Base-by-base conservation (phyloP, 164 flowering plant species). In the Vitis cinerea region DNA sequence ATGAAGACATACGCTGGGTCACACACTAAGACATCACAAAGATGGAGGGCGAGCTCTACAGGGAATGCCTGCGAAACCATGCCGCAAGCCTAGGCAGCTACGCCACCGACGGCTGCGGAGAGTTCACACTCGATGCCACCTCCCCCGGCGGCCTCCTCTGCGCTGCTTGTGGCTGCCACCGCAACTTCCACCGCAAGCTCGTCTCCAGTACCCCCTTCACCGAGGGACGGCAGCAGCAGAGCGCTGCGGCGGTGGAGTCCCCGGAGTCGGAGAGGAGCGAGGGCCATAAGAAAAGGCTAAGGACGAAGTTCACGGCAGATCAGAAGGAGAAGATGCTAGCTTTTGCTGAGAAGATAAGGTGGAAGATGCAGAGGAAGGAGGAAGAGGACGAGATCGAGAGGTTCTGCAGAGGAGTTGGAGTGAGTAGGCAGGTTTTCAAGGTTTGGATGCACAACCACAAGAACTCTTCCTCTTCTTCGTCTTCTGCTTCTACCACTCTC, bases 141-240 rank as follows among this genome's bases (percentile, higher is more conserved):
- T 57, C 72, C 4, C 74, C 70, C 0, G 59, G 62, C 0, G 2
- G 12, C 47, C 75, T 78, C 16, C 67, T 71, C 17, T 81, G 84
- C 64, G 84, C 72, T 0, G 84, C 84, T 0, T 81, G 84, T 55
- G 78, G 78, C n/a, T 81, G 84, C 72, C 84, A 81, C 82, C 82
- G 82, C 15, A 81, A 81, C 78, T 81, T 81, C 72, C 84, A 81
- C 78, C 76, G 82, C 48, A 74, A 61, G 52, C 72, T 72, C 27
- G 9, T 31, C 23, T 56, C 50, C 58, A 16, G 31, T 3, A 49
- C 58, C 2, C 15, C 10, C 58, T 13, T 44, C 68, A 29, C 17
- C 66, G 15, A 10, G 30, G 30, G 58, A 11, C 44, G 71, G 37
- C 44, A 10, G 48, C 12, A n/a, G 64, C 44, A 53, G 13, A n/a